Evolutionary conservation across 306 rosid genomes (phyloP).

Genomic region (Delonix regia): DNA sequence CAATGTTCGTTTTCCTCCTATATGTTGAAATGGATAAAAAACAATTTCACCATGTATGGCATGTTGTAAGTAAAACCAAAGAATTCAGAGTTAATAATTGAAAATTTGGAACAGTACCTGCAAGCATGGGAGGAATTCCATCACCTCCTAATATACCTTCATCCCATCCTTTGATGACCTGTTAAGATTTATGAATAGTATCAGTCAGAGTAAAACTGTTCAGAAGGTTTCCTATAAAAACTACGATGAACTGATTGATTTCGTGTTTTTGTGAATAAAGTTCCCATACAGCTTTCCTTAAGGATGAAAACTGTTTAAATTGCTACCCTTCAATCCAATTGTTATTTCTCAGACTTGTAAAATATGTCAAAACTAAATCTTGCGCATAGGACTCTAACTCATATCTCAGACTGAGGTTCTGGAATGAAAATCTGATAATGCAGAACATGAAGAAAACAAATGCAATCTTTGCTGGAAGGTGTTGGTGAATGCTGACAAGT

Average conservation of each 20-base stretch:
- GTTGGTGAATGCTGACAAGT: too few relatives aligned
- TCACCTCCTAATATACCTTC: slow-evolving; percentile 89
- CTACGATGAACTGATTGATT: too few relatives aligned
- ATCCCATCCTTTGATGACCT: slow-evolving; percentile 99
- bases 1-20: slow-evolving; percentile 83
- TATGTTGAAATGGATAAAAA: background rate
- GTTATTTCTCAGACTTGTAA: background rate
- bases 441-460: background rate
- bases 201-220: background rate
- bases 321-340: background rate
- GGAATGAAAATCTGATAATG: background rate
- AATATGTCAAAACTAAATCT: background rate
- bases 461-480: background rate
- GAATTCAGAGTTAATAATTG: background rate
- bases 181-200: slow-evolving; percentile 29
- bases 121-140: slow-evolving; percentile 96
- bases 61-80: background rate
- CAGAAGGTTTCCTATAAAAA: background rate
- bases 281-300: background rate
- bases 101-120: slow-evolving; percentile 51
- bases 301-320: background rate
- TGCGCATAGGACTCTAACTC: background rate
- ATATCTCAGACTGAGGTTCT: background rate
- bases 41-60: background rate
- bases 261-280: too few relatives aligned